These are phyloP conservation scores for Fusarium brachygibbosum DNA, from an alignment of 2,329 filamentous ascomycete species.

Conservation along the genomic window DNA sequence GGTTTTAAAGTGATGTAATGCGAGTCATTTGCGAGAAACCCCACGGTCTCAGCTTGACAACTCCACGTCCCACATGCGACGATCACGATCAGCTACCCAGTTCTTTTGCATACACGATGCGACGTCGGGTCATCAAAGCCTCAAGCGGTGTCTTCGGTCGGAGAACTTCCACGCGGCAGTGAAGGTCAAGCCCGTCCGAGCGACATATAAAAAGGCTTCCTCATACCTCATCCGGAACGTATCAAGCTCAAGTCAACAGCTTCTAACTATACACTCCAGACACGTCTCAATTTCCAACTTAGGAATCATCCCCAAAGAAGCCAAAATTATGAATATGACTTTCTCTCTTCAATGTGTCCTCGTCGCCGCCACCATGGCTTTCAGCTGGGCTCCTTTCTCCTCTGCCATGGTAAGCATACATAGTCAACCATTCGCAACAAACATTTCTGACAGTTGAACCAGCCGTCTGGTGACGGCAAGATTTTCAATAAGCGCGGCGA, in stretches of 20 bases:
- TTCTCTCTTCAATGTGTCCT: background rate
- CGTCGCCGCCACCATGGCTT: background rate
- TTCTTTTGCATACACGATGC: too few species aligned
- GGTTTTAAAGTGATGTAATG: background rate
- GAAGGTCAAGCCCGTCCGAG: background rate
- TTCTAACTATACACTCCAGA: too few species aligned
- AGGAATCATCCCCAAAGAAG: too few species aligned
- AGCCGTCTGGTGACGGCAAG: background rate
- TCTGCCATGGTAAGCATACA: background rate
- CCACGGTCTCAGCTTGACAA: background rate
- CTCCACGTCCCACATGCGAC: background rate
- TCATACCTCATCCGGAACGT: background rate
- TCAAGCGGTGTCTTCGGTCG: too few species aligned
- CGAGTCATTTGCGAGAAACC: background rate
- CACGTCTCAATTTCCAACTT: too few species aligned
- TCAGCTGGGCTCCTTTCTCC: background rate
- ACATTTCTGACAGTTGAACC: background rate
- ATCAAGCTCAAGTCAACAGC: background rate
- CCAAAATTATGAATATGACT: background rate
- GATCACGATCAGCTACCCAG: background rate
- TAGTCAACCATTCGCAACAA: background rate
- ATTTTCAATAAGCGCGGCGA: background rate
- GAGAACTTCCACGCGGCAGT: fast-evolving
- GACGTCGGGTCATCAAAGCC: background rate
- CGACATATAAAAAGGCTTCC: background rate